Evolutionary conservation across 2,329 filamentous ascomycete genomes (phyloP), one percentile per base, ranked within the genome.

Genomic region (Ceratocystis lukuohia): DNA sequence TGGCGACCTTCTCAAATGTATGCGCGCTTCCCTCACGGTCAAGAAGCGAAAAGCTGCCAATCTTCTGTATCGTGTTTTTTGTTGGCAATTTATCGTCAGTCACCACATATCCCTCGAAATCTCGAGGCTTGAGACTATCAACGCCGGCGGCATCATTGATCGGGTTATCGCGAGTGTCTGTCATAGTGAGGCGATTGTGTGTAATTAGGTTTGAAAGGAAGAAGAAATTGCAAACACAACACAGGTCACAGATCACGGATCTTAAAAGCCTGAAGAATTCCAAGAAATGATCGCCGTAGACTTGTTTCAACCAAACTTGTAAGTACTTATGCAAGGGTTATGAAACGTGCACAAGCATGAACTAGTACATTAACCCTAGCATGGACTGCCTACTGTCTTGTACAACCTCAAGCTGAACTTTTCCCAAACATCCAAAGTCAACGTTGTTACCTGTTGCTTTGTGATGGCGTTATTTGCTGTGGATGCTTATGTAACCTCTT

Each of bases 1-100:
- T 73, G 86, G 87, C 33, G 89, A 75, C 70, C 80, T 84, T 74
- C 82, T 82, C 74, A 20, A 90, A 90, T 0, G 81, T 76, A 56
- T 80, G 80, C 15, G 80, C 75, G 66, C 82, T 84, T 66, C 85
- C 84, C 67, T 85, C 74, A 46, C 77, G 77, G 73, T 88, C 86
- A 56, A 88, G 79, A 15, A 91, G 78, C 0, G 79, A 75, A 72
- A 82, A 81, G 69, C 80, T 73, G 69, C 82, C 81, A 50, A 86
- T 78, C 70, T 77, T 78, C 65, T 75, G 76, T 30, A 87, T 73
- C 2, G 76, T 78, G 65, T 78, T 76, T 22, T 72, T 70, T 0
- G 80, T 76, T 0, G 84, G 84, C 1, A 86, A 71, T 46, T 80
- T 77, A 71, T 87, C 78, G 72, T 79, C 81, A 10, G 80, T 84